Evolutionary conservation across 192 early-diverging fungal species (phyloP), one percentile per base, ranked within the genome.

Genomic region (Backusella morwellensis): DNA sequence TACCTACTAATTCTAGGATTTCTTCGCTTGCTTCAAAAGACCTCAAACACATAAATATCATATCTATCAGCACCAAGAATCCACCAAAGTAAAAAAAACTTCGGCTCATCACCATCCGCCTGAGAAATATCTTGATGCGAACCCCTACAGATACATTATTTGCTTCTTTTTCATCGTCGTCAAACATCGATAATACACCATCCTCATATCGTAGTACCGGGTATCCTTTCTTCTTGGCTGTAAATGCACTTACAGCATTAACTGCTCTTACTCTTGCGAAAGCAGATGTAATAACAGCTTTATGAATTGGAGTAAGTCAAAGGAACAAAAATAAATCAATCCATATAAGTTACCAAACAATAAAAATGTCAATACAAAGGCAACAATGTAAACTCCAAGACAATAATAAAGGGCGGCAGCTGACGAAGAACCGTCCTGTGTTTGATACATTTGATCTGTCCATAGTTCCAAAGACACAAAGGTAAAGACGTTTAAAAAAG

Each of bases 201-300:
- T 72, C 26, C 17, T 54, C 74, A 12, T 68, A 21, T 47, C 68
- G 41, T 21, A 80, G 34, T 15, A 80, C 32, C 1, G 78, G 59
- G 15, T 75, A 52, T 32, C 40, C 12, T 44, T 72, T 82, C 15
- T 80, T 78, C 73, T 77, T 84, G 1, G 83, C 85, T 21, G 79
- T 86, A 72, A 89, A 89, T 2, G 86, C 88, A 6, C 83, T 86
- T 35, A 80, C 80, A 26, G 80, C 71, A 40, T 66, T 75, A 26
- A 83, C 84, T 44, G 84, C 88, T 66, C 89, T 70, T 29, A 88
- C 85, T 74, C 84, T 79, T 23, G 85, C 86, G 81, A 90, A 90
- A 63, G 86, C 81, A 66, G 82, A 82, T 14, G 85, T 86, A 66
- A 89, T 86, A 56, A 89, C 89, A n/a, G 89, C 89, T 19, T 85